These are phyloP conservation scores for Monosporascus sp. DNA, from an alignment of 2,329 filamentous ascomycete species.

Conservation along the genomic window DNA sequence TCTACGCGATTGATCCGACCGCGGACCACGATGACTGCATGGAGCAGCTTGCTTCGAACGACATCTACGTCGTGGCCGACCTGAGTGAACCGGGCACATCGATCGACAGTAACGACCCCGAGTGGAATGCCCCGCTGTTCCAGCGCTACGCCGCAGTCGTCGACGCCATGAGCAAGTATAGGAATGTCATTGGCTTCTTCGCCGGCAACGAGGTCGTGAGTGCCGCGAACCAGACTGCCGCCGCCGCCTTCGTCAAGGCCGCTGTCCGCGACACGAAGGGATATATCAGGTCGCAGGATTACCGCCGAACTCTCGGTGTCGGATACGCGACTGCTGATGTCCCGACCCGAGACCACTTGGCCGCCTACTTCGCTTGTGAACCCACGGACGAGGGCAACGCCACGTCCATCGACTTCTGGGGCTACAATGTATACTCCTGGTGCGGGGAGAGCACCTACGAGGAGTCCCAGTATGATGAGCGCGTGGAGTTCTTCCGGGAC, in stretches of 20 bases:
- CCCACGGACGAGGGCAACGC: slow-evolving; percentile 36
- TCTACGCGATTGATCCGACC: slow-evolving; percentile 84
- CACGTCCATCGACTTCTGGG: slow-evolving; percentile 87
- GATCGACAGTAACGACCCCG: slow-evolving; percentile 74
- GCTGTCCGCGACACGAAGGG: slow-evolving; percentile 93
- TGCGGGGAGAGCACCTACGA: slow-evolving; percentile 78
- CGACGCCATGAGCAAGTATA: slow-evolving; percentile 74
- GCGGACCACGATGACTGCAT: slow-evolving; percentile 80
- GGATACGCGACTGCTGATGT: slow-evolving; percentile 94
- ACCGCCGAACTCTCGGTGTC: slow-evolving; percentile 71
- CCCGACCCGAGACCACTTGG: slow-evolving; percentile 73
- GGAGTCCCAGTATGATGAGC: slow-evolving; percentile 72
- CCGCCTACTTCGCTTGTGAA: slow-evolving; percentile 94
- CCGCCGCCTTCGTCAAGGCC: slow-evolving; percentile 94
- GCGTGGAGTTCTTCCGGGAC: slow-evolving; percentile 78
- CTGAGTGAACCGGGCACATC: slow-evolving; percentile 74
- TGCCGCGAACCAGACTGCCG: slow-evolving; percentile 77
- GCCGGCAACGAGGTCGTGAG: slow-evolving; percentile 97
- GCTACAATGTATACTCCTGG: slow-evolving; percentile 99
- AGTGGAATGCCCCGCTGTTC: slow-evolving; percentile 76
- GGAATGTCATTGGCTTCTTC: slow-evolving; percentile 95
- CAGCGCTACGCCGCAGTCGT: slow-evolving; percentile 78
- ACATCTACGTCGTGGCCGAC: slow-evolving; percentile 95
- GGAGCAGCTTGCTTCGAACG: slow-evolving; percentile 71
- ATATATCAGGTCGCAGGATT: slow-evolving; percentile 77